A percentile compares a stretch with the other conserved stretches of the same genome.
These are phyloP conservation scores for Cyclospora cayetanensis DNA, from an alignment of 169 alveolate genomes.

Conservation along the genomic window DNA sequence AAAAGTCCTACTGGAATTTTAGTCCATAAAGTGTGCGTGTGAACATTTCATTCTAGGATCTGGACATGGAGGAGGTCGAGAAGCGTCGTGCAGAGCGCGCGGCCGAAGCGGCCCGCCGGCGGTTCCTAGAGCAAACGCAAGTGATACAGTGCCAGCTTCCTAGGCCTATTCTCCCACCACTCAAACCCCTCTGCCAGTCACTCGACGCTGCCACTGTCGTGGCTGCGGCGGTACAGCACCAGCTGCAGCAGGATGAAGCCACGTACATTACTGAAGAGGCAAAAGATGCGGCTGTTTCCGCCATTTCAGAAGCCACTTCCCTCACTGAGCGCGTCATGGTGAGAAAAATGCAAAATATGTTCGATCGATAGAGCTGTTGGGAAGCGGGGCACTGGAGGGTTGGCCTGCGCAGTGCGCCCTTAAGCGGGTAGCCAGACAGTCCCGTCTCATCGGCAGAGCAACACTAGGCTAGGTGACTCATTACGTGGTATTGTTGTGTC, in stretches of 20 bases:
- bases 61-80: conserved; percentile 65
- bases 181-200: not conserved
- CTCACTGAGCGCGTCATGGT: conserved; percentile 46
- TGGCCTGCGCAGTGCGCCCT: too few species aligned
- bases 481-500: too few species aligned
- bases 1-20: too few species aligned
- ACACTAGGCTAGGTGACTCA: too few species aligned
- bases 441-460: too few species aligned
- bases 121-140: conserved; percentile 50
- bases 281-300: conserved; percentile 55
- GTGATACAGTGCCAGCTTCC: conserved; percentile 64
- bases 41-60: conserved; percentile 46
- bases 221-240: conserved; percentile 61
- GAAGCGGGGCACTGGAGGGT: too few species aligned
- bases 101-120: conserved; percentile 54
- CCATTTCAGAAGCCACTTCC: conserved; percentile 45
- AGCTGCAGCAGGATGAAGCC: conserved; percentile 49
- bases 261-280: conserved; percentile 35
- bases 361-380: too few species aligned
- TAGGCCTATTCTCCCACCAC: conserved; percentile 55
- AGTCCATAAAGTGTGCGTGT: too few species aligned
- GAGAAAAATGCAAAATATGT: too few species aligned
- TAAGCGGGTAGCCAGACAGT: too few species aligned
- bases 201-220: conserved; percentile 40
- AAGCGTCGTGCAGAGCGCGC: conserved; percentile 60